Conservation (phyloP, 2,329 filamentous ascomycete genomes). For the Niveomyces coronatus region DNA sequence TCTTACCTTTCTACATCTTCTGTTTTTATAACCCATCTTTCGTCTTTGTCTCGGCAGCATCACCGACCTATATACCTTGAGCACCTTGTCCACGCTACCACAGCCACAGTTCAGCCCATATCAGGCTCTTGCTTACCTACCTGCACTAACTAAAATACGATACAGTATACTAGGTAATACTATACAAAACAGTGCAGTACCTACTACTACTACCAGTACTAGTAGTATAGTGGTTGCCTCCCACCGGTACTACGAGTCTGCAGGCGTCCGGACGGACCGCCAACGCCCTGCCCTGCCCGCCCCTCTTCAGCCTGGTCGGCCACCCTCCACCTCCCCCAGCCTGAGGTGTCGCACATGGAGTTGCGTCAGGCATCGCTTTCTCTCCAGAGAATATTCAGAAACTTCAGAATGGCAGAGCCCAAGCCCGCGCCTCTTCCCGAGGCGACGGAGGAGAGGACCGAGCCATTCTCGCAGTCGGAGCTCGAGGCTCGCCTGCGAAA, state of each 20-base stretch:
- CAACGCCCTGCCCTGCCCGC: too few relatives aligned
- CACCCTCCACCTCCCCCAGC: constrained; percentile 1
- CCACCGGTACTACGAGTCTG: too few relatives aligned
- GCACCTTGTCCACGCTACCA: neutral
- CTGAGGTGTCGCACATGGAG: constrained; percentile 14
- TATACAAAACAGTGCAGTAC: too few relatives aligned
- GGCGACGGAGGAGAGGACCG: constrained; percentile 42
- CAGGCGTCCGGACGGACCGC: too few relatives aligned
- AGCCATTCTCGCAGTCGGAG: constrained; percentile 48
- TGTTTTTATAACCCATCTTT: constrained; percentile 4
- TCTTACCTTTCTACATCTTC: constrained; percentile 10
- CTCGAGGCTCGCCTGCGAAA: constrained; percentile 38
- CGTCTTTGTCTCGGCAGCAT: too few relatives aligned
- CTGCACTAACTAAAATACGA: too few relatives aligned
- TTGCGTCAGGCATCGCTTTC: constrained; percentile 12
- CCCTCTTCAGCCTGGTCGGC: too few relatives aligned
- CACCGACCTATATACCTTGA: neutral
- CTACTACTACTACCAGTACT: too few relatives aligned
- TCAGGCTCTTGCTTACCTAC: too few relatives aligned
- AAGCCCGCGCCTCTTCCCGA: constrained; percentile 27
- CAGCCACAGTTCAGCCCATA: constrained; percentile 6
- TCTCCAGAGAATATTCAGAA: constrained; percentile 8
- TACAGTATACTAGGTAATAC: too few relatives aligned
- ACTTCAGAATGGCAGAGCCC: constrained; percentile 35
- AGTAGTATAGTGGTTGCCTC: too few relatives aligned